phyloP scores from a whole-genome alignment of 2,329 filamentous ascomycete genomes.

The Fonsecaea erecta region DNA sequence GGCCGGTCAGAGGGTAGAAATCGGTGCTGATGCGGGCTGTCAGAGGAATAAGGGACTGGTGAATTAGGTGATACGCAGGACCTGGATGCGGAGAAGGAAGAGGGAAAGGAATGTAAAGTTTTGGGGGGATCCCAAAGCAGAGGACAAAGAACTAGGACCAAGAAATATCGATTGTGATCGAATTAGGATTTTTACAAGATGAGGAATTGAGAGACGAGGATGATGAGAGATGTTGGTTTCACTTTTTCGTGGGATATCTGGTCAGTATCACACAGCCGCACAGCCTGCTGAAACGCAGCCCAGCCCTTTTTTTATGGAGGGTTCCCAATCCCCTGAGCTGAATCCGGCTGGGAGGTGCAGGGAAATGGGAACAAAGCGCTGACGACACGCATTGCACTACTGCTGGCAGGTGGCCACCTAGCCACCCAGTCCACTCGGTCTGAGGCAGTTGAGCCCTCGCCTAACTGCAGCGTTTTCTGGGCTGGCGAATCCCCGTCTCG shows the following conservation, averaged over 20 bases:
- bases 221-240: conserved; percentile 28
- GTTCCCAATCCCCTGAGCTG: conserved; percentile 16
- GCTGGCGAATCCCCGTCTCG: neutral
- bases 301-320: conserved; percentile 11
- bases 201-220: conserved; percentile 4
- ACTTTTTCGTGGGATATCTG: conserved; percentile 20
- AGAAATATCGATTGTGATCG: conserved; percentile 3
- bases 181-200: neutral
- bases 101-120: conserved; percentile 15
- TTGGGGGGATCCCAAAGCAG: neutral
- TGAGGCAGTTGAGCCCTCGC: neutral
- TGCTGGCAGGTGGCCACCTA: neutral
- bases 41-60: neutral
- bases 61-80: conserved; percentile 5
- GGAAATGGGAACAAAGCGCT: conserved; percentile 9
- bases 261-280: neutral
- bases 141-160: conserved; percentile 25
- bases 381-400: conserved; percentile 11
- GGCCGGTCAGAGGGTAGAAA: conserved; percentile 13
- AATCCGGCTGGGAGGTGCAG: neutral
- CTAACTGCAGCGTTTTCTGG: neutral
- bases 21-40: conserved; percentile 5
- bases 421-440: conserved; percentile 1
- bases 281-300: conserved; percentile 3
- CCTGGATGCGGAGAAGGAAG: conserved; percentile 20